A percentile compares a stretch with the other conserved stretches of the same genome.
Conservation (phyloP, 2,329 filamentous ascomycete species). For the Penicillium expansum region DNA sequence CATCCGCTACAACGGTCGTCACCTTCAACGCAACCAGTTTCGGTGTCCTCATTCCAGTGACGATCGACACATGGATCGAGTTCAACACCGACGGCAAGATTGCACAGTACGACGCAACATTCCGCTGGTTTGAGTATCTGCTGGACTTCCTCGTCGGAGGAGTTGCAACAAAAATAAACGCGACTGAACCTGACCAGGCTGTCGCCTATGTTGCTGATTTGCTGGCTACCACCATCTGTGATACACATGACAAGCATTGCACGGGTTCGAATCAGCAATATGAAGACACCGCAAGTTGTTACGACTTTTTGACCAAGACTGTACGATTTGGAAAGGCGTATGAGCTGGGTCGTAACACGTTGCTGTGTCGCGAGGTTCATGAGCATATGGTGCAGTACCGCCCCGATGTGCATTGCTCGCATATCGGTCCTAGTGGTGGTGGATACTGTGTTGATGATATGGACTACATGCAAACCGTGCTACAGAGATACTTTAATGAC, state of each 20-base stretch:
- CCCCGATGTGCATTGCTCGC: constrained; percentile 26
- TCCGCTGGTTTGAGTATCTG: constrained; percentile 27
- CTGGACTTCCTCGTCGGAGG: constrained; percentile 19
- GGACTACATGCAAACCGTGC: constrained; percentile 23
- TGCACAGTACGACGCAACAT: constrained; percentile 24
- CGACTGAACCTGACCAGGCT: constrained; percentile 10
- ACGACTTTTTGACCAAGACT: constrained; percentile 19
- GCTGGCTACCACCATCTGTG: constrained; percentile 22
- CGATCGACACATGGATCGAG: constrained; percentile 30
- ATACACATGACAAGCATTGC: constrained; percentile 22
- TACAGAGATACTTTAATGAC: constrained; percentile 24
- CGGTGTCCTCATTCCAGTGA: constrained; percentile 21
- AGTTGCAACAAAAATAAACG: constrained; percentile 19
- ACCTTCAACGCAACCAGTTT: constrained; percentile 28
- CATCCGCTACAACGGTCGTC: constrained; percentile 22
- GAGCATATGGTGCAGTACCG: constrained; percentile 30
- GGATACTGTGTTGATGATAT: constrained; percentile 31
- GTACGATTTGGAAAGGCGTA: constrained; percentile 25
- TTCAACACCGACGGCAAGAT: constrained; percentile 25
- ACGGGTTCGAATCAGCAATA: constrained; percentile 24
- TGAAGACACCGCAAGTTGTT: constrained; percentile 13
- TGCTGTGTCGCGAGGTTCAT: constrained; percentile 31
- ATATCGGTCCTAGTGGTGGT: constrained; percentile 29
- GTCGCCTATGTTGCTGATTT: constrained; percentile 16
- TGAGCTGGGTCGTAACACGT: constrained; percentile 27